These are phyloP conservation scores for Coemansia sp. DNA, from an alignment of 192 early-diverging fungal genomes.

Conservation along the genomic window DNA sequence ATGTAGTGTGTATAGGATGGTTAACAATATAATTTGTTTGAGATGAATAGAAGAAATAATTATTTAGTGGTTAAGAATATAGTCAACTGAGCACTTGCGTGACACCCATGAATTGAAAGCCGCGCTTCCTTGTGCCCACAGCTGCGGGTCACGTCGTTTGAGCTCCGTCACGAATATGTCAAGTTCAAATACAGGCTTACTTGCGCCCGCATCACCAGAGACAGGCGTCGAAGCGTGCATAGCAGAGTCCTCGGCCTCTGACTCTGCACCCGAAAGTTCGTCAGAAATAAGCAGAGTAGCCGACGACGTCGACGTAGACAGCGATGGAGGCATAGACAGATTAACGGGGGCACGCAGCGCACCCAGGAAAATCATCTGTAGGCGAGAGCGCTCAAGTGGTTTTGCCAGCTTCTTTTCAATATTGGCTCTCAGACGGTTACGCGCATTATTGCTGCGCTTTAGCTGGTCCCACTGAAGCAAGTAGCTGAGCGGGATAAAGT, in stretches of 20 bases:
- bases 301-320: slow-evolving; percentile 10
- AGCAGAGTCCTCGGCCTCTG: slow-evolving; percentile 1
- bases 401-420: slow-evolving; percentile 55
- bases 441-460: slow-evolving; percentile 2
- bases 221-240: not conserved
- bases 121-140: slow-evolving; percentile 35
- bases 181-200: slow-evolving; percentile 49
- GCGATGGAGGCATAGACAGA: not conserved
- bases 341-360: not conserved
- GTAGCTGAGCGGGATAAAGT: slow-evolving; percentile 55
- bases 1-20: not conserved
- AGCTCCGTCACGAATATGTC: slow-evolving; percentile 57
- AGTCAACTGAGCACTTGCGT: slow-evolving; percentile 51
- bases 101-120: slow-evolving; percentile 49
- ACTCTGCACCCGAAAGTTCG: slow-evolving; percentile 12
- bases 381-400: slow-evolving; percentile 35
- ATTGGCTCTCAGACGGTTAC: slow-evolving; percentile 19
- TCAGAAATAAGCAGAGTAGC: not conserved
- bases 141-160: slow-evolving; percentile 36
- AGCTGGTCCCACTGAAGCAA: slow-evolving; percentile 53
- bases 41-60: not conserved
- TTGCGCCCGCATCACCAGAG: not conserved
- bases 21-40: not conserved
- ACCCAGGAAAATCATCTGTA: slow-evolving; percentile 43
- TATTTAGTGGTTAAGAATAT: slow-evolving; percentile 43